These are phyloP conservation scores for Coemansia biformis DNA, from an alignment of 192 early-diverging fungal genomes.

Conservation along the genomic window DNA sequence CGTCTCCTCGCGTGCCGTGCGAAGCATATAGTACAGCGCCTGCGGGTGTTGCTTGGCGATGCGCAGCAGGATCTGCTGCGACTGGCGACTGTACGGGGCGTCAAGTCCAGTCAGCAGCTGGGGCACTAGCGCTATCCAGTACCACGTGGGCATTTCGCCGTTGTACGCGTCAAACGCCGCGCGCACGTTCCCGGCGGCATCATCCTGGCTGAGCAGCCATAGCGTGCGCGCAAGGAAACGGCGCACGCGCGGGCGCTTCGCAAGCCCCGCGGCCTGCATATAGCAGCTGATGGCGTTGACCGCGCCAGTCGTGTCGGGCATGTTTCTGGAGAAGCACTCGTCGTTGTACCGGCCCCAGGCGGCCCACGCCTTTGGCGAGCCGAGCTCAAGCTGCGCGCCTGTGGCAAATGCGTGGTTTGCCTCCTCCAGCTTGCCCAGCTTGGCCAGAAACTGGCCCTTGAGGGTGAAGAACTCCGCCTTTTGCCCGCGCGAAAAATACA, in stretches of 20 bases:
- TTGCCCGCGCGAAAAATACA: constrained; percentile 87
- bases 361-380: constrained; percentile 92
- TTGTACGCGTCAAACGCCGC: constrained; percentile 85
- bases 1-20: constrained; percentile 89
- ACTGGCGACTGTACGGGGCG: constrained; percentile 59
- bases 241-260: constrained; percentile 78
- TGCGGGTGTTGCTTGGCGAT: constrained; percentile 87
- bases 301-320: constrained; percentile 74
- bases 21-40: constrained; percentile 90
- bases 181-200: constrained; percentile 66
- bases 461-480: constrained; percentile 98
- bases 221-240: constrained; percentile 89
- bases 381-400: constrained; percentile 83
- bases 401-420: constrained; percentile 87
- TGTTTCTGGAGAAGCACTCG: constrained; percentile 76
- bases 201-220: constrained; percentile 90
- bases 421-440: constrained; percentile 77
- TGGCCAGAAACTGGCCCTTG: constrained; percentile 91
- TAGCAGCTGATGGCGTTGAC: constrained; percentile 93
- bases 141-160: constrained; percentile 87
- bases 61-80: constrained; percentile 77
- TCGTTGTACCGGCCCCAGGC: constrained; percentile 96
- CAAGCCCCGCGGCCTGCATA: constrained; percentile 86
- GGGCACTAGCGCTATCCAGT: constrained; percentile 98
- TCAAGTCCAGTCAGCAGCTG: constrained; percentile 86